These are phyloP conservation scores for Phytophthora idaei DNA, from an alignment of 352 stramenopile species.

Conservation along the genomic window DNA sequence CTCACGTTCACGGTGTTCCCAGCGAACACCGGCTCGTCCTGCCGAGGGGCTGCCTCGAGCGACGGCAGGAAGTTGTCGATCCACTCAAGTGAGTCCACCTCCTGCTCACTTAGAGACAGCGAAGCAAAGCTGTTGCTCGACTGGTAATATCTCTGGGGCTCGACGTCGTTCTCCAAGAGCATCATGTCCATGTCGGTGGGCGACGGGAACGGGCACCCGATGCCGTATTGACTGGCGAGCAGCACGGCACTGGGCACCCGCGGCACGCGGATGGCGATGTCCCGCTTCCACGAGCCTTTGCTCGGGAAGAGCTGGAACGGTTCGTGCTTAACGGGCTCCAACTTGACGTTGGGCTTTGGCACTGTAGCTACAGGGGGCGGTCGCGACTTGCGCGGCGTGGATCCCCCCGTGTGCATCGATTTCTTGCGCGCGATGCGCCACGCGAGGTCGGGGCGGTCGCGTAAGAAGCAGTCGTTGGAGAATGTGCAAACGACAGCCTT, in stretches of 20 bases:
- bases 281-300: constrained; percentile 35
- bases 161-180: constrained; percentile 46
- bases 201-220: constrained; percentile 38
- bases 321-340: constrained; percentile 21
- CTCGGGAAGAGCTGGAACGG: constrained; percentile 2
- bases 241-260: constrained; percentile 13
- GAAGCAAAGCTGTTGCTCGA: constrained; percentile 11
- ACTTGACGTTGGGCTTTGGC: constrained; percentile 8
- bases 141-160: constrained; percentile 22
- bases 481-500: constrained; percentile 79
- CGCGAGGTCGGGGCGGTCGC: constrained; percentile 57
- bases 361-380: not conserved
- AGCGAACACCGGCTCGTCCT: constrained; percentile 36
- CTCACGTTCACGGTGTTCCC: constrained; percentile 38
- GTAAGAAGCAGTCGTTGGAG: constrained; percentile 71
- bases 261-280: constrained; percentile 39
- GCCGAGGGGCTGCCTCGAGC: constrained; percentile 25
- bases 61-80: constrained; percentile 70
- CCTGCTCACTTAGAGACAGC: constrained; percentile 25
- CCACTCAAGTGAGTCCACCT: constrained; percentile 70
- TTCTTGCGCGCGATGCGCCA: constrained; percentile 79
- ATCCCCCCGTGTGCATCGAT: constrained; percentile 37
- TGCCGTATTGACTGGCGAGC: constrained; percentile 15
- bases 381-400: constrained; percentile 14
- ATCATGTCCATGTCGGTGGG: constrained; percentile 57